phyloP scores from a whole-genome alignment of 495 filamentous ascomycete species.

The Xylaria venustula region DNA sequence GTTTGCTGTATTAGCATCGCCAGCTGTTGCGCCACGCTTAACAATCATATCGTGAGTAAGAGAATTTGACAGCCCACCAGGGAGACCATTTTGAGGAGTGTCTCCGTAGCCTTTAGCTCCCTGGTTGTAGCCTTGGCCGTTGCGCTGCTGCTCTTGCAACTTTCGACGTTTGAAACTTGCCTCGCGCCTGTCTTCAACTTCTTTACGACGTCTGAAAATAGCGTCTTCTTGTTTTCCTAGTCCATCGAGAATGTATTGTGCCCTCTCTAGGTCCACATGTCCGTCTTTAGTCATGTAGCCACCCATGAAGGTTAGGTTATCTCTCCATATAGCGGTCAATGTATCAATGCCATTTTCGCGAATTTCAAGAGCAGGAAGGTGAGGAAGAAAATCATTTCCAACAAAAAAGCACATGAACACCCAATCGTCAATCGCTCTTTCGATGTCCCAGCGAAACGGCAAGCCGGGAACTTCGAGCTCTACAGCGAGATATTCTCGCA shows the following conservation, averaged over 20 bases:
- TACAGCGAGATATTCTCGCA: constrained; percentile 89
- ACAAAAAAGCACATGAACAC: constrained; percentile 99
- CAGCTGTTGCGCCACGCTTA: constrained; percentile 65
- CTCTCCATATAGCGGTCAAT: constrained; percentile 90
- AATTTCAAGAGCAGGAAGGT: constrained; percentile 94
- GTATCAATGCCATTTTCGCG: constrained; percentile 96
- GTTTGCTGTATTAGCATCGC: constrained; percentile 81
- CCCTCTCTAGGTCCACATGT: constrained; percentile 79
- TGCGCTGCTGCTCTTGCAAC: constrained; percentile 56
- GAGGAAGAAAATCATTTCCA: constrained; percentile 97
- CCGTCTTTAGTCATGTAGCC: constrained; percentile 96
- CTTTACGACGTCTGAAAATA: constrained; percentile 82
- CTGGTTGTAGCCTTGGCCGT: constrained; percentile 46
- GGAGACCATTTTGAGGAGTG: constrained; percentile 13
- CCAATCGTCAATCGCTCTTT: constrained; percentile 98
- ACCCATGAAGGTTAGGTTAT: constrained; percentile 87
- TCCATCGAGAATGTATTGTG: constrained; percentile 83
- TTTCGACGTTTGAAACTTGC: constrained; percentile 77
- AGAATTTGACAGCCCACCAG: constrained; percentile 46
- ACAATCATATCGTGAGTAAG: constrained; percentile 87
- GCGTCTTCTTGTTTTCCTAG: constrained; percentile 93
- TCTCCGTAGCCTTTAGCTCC: constrained; percentile 29
- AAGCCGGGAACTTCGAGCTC: constrained; percentile 77
- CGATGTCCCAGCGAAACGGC: constrained; percentile 82
- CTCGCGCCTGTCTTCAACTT: constrained; percentile 77